A percentile compares a stretch with the other conserved stretches of the same genome.
Evolutionary conservation across 345 rosid genomes (phyloP).

Genomic region (Geranium brycei): DNA sequence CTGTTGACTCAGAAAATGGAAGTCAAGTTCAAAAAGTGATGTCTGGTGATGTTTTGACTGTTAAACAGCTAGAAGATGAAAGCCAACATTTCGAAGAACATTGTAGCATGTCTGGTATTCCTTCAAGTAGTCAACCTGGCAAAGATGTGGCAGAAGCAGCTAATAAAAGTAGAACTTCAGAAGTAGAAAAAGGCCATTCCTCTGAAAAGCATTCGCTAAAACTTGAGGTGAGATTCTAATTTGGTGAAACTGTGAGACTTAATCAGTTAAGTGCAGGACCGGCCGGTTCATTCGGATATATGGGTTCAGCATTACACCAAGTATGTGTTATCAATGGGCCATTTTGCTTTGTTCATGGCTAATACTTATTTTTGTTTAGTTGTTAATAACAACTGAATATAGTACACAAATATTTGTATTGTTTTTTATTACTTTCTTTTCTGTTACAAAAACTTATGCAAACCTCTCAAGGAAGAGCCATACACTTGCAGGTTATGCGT

Average conservation of each 20-base stretch:
- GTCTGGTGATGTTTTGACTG: background rate
- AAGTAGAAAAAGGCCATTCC: constrained; percentile 12
- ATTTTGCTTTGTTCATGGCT: background rate
- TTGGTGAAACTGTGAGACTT: background rate
- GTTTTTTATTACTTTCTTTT: too few species aligned
- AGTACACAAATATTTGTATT: background rate
- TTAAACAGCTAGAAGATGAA: constrained; percentile 15
- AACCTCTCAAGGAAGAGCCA: background rate
- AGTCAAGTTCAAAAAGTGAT: background rate
- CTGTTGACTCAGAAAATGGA: constrained; percentile 10
- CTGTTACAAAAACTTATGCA: too few species aligned
- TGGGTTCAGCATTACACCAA: background rate
- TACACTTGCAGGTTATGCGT: background rate
- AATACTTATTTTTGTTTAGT: background rate
- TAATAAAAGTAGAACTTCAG: constrained; percentile 8
- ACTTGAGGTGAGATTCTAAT: constrained; percentile 35
- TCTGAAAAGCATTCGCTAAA: constrained; percentile 43
- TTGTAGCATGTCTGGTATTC: constrained; percentile 22
- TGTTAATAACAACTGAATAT: background rate
- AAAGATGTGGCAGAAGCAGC: constrained; percentile 7
- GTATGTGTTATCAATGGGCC: background rate
- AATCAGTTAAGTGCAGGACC: too few species aligned
- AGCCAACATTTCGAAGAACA: constrained; percentile 22
- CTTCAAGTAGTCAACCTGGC: constrained; percentile 15
- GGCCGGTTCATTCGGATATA: background rate